A percentile compares a stretch with the other conserved stretches of the same genome.
Conservation (phyloP, 495 filamentous ascomycete genomes). For the Elaphomyces granulatus region DNA sequence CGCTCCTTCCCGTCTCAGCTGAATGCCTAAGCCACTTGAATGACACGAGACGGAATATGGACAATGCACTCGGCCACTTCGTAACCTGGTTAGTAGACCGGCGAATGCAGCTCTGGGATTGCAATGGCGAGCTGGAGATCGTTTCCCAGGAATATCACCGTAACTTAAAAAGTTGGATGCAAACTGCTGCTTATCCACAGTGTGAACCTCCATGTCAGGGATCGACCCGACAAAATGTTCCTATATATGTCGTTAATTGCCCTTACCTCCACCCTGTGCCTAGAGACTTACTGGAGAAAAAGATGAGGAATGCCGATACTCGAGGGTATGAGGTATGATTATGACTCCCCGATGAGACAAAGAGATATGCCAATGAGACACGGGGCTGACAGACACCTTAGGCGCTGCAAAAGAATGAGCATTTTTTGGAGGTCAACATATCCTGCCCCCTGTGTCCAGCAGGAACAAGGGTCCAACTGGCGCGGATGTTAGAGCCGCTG, state of each 20-base stretch:
- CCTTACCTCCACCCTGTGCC: slow-evolving; percentile 15
- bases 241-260: slow-evolving; percentile 15
- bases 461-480: slow-evolving; percentile 11
- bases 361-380: neutral
- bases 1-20: neutral
- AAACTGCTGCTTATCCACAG: slow-evolving; percentile 8
- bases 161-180: slow-evolving; percentile 16
- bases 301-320: slow-evolving; percentile 9
- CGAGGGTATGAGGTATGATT: slow-evolving; percentile 13
- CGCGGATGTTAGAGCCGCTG: slow-evolving; percentile 14
- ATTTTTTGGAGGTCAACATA: slow-evolving; percentile 10
- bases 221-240: slow-evolving; percentile 4
- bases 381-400: neutral
- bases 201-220: neutral
- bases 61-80: slow-evolving; percentile 8
- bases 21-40: neutral
- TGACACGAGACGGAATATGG: slow-evolving; percentile 7
- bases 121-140: slow-evolving; percentile 17
- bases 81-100: slow-evolving; percentile 19
- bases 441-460: slow-evolving; percentile 14
- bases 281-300: slow-evolving; percentile 11
- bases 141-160: slow-evolving; percentile 17
- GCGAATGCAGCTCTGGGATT: slow-evolving; percentile 18
- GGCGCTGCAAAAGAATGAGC: slow-evolving; percentile 11
- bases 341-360: neutral